Conservation (phyloP, 495 filamentous ascomycete genomes). For the Cairneyella variabilis region DNA sequence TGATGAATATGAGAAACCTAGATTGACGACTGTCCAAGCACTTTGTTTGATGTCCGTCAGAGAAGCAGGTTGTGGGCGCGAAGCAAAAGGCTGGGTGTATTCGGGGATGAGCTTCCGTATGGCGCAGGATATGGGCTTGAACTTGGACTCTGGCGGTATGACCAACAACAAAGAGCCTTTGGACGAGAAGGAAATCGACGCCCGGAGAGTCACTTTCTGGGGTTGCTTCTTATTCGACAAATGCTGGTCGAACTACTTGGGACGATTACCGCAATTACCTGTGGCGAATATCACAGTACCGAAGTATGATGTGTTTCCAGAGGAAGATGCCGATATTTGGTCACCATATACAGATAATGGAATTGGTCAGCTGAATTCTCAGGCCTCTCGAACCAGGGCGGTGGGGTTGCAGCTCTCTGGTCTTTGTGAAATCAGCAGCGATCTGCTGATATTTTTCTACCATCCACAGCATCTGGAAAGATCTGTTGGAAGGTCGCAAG, state of each 20-base stretch:
- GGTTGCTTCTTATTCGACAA: conserved; percentile 98
- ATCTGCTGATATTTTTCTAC: conserved; percentile 87
- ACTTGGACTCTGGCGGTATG: conserved; percentile 72
- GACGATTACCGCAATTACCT: conserved; percentile 83
- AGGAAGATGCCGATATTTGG: conserved; percentile 83
- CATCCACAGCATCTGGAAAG: conserved; percentile 62
- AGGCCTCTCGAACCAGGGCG: conserved; percentile 80
- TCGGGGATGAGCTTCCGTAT: conserved; percentile 99
- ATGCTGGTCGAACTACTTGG: conserved; percentile 98
- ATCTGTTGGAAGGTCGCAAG: conserved; percentile 58
- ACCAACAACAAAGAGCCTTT: conserved; percentile 52
- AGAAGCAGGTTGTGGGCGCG: conserved; percentile 91
- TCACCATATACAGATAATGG: conserved; percentile 86
- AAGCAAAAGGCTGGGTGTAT: conserved; percentile 97
- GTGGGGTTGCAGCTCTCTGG: conserved; percentile 77
- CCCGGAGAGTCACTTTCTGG: conserved; percentile 90
- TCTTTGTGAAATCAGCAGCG: conserved; percentile 89
- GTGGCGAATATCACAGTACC: conserved; percentile 73
- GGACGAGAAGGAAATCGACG: conserved; percentile 82
- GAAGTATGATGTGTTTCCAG: conserved; percentile 87
- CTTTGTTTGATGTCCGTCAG: conserved; percentile 93
- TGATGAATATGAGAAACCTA: conserved; percentile 88
- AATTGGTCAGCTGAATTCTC: conserved; percentile 59
- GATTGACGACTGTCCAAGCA: conserved; percentile 91
- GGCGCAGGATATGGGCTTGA: conserved; percentile 90